Evolutionary conservation across 2,329 filamentous ascomycete species (phyloP).

Genomic region (Paecilomyces sp.): DNA sequence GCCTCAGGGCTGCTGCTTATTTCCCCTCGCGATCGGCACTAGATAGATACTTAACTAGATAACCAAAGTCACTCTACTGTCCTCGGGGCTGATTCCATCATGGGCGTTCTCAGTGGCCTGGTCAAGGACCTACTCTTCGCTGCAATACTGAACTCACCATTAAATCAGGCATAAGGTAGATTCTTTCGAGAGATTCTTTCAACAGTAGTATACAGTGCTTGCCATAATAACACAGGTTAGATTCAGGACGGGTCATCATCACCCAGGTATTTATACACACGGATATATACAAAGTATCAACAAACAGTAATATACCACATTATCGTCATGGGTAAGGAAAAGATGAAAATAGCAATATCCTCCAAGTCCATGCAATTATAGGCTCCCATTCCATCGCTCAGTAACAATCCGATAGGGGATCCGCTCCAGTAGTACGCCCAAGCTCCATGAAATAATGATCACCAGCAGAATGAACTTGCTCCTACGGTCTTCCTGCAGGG

Average conservation of each 20-base stretch:
- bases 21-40: no score
- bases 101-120: no score
- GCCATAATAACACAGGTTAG: background rate
- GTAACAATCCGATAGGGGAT: background rate
- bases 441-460: background rate
- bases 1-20: no score
- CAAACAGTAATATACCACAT: background rate
- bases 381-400: background rate
- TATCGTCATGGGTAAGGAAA: background rate
- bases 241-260: background rate
- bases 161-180: no score
- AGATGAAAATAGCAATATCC: background rate
- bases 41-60: no score
- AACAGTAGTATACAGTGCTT: background rate
- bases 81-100: no score
- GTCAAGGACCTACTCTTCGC: no score
- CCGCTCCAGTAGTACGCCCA: background rate
- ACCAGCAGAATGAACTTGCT: background rate
- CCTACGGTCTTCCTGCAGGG: background rate
- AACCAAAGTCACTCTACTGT: no score
- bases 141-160: no score
- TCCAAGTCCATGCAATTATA: background rate
- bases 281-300: background rate
- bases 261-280: background rate
- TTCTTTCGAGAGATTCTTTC: no score